Conservation (phyloP, 2,329 filamentous ascomycete genomes). For the Aurifilum marmelostoma region DNA sequence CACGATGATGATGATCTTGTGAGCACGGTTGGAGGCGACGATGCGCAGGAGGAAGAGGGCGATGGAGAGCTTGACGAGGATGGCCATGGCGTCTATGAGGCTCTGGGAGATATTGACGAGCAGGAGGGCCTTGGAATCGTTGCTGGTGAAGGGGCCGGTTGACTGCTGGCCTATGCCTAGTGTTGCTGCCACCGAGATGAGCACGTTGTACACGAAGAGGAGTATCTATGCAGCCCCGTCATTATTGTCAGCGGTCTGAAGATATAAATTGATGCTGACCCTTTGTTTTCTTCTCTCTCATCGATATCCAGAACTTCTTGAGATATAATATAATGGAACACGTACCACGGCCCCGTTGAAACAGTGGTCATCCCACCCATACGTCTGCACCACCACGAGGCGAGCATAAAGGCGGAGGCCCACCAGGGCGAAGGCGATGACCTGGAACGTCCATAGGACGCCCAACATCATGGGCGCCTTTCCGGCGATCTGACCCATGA, state of each 20-base stretch:
- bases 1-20: constrained; percentile 8
- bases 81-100: neutral
- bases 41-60: constrained; percentile 23
- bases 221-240: neutral
- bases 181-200: constrained; percentile 17
- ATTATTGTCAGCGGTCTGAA: neutral
- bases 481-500: neutral
- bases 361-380: constrained; percentile 26
- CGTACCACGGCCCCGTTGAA: constrained; percentile 25
- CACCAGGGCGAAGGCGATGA: constrained; percentile 24
- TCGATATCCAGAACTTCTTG: neutral
- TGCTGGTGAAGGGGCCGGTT: neutral
- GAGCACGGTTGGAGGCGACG: constrained; percentile 1
- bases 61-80: constrained; percentile 25
- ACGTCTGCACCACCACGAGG: constrained; percentile 22
- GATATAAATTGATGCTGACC: neutral
- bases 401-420: constrained; percentile 26
- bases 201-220: constrained; percentile 17
- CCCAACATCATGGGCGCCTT: constrained; percentile 20
- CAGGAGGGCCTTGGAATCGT: constrained; percentile 2
- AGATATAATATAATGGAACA: neutral
- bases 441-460: constrained; percentile 22
- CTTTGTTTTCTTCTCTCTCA: neutral
- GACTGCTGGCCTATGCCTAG: constrained; percentile 13
- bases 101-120: constrained; percentile 19